Evolutionary conservation across 2,329 filamentous ascomycete species (phyloP).

Genomic region (Trichoderma sp.): DNA sequence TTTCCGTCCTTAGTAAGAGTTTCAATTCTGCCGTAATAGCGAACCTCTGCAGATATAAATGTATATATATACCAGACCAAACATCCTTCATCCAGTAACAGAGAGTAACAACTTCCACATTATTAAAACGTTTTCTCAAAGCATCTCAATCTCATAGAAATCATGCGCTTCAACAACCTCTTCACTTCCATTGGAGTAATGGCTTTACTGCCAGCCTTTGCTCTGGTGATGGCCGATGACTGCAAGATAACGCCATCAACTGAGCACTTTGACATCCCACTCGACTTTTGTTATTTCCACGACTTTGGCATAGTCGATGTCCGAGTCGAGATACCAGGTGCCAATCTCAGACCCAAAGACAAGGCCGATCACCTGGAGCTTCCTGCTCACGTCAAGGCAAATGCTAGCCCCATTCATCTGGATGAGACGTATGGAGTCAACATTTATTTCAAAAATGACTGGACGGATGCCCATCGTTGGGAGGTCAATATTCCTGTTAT

Average conservation of each 20-base stretch:
- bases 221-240: background rate
- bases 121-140: background rate
- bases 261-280: background rate
- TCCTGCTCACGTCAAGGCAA: background rate
- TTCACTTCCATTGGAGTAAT: background rate
- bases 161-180: background rate
- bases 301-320: background rate
- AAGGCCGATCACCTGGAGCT: background rate
- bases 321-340: background rate
- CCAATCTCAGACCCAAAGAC: background rate
- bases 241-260: background rate
- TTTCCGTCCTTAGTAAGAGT: background rate
- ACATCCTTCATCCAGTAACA: background rate
- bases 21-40: background rate
- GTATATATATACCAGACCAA: background rate
- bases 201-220: background rate
- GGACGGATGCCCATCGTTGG: background rate
- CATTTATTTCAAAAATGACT: background rate
- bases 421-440: background rate
- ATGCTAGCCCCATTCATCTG: background rate
- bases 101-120: background rate
- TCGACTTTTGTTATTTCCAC: background rate
- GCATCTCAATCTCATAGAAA: background rate
- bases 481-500: background rate
- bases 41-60: background rate